Base-by-base conservation (phyloP, 306 rosid genomes). In the Pyrus betulifolia region DNA sequence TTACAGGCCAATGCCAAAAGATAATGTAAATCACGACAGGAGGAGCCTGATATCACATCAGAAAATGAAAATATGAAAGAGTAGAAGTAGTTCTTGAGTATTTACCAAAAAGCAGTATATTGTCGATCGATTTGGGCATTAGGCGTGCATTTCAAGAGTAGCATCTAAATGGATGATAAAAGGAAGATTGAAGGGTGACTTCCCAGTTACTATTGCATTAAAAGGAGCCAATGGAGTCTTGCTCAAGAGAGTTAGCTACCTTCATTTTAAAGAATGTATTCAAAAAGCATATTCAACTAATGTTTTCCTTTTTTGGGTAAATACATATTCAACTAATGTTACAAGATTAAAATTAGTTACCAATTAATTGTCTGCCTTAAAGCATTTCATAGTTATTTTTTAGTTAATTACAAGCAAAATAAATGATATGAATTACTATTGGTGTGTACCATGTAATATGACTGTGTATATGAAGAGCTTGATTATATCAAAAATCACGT, bases 101-200 rank as follows among this genome's bases (percentile, higher is more conserved):
- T n/a, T 21, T 10, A 58, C 62, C 15, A 52, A 49, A 77, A 70
- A 44, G 38, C 19, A 28, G 1, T 49, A 4, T 17, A 15, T 18
- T 6, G 55, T 51, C 21, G 55, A 51, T 27, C 38, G 66, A 54
- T 38, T 38, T 38, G 42, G 42, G 46, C 46, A 64, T 44, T 74
- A 18, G 85, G 77, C 79, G 90, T 82, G 83, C 72, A 77, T 83
- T 75, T 74, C 90, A 80, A 86, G 87, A 85, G 45, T 74, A 71
- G 83, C 70, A 76, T 75, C 78, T 65, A 25, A 57, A 18, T 28
- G 27, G 27, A 10, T 40, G 27, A 40, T 57, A 51, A 23, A 67
- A 54, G 40, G 74, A 54, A 54, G 79, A 76, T 46, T 65, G 74
- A 79, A 68, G 61, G 74, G 74, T 67, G 23, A n/a, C 70, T 78